Conservation (phyloP, 164 flowering plant genomes). For the Stephania cephalantha region DNA sequence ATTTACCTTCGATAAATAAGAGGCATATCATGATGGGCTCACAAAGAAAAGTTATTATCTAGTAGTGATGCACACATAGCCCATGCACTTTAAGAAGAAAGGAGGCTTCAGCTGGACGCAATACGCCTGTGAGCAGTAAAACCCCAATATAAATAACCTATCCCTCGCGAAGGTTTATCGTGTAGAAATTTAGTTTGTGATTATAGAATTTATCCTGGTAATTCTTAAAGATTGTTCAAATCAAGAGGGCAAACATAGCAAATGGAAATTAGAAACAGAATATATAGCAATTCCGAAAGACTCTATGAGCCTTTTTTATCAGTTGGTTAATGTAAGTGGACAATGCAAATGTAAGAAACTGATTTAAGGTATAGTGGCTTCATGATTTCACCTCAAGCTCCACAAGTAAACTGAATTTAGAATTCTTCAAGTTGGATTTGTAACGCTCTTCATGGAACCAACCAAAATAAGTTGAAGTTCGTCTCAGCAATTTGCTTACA, state of each 20-base stretch:
- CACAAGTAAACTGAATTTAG: neutral
- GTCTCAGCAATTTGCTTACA: neutral
- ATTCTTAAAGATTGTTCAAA: neutral
- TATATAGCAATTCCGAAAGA: neutral
- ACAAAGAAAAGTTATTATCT: neutral
- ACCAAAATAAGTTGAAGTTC: neutral
- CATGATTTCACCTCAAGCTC: neutral
- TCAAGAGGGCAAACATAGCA: neutral
- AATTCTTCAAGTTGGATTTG: neutral
- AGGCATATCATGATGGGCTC: slow-evolving; percentile 3
- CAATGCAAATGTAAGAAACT: neutral
- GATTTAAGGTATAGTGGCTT: neutral
- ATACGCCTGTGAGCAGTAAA: neutral
- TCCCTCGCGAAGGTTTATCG: neutral
- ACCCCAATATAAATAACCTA: neutral
- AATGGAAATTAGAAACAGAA: neutral
- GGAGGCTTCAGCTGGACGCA: neutral
- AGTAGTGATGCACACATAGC: neutral
- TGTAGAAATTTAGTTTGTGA: neutral
- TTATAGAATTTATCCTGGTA: no score
- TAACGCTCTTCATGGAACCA: neutral
- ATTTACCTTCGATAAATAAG: neutral
- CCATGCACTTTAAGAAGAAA: neutral
- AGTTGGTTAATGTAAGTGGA: neutral
- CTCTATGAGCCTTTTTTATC: no score